Evolutionary conservation across 257 asterid genomes (phyloP), one percentile per base, ranked within the genome.

Genomic region (Jaltomata sinuosa): DNA sequence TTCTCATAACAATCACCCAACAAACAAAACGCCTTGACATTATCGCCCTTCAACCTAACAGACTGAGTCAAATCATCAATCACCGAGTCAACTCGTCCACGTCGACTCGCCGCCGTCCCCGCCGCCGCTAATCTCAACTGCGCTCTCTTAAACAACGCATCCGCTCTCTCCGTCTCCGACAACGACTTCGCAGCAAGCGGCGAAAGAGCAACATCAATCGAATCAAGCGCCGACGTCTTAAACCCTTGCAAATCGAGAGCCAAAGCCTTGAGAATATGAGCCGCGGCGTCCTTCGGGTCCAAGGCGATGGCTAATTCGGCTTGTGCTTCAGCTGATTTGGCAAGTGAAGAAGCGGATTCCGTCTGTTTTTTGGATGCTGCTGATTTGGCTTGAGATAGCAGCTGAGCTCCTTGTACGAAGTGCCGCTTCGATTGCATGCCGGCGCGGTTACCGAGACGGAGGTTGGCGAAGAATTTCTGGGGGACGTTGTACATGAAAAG

Each of bases 391-490:
- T 87, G 90, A 50, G 92, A 82, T 36, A 93, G 88, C 85, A 93
- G 91, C 89, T 92, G 95, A 11, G 98, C 97, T 85, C 94, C 97
- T 74, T 29, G 81, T 47, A 94, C 90, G 87, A 93, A 93, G 87
- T 93, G 97, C 85, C 97, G 97, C 91, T 87, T 90, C 89, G 97
- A 86, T 83, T 92, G 89, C 81, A 86, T 77, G 31, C 88, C 64
- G 87, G 92, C 67, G 54, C 86, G 86, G 87, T 84, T 77, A 3
- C 86, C 71, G 87, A 89, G 84, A 0, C 91, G 93, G 25, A 94
- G 91, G 83, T 92, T 91, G 80, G 93, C 42, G 90, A 90, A 74
- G 90, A 86, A 88, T 21, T 88, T 88, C 67, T 93, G 97, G 38
- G 95, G 95, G 77, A 90, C 79, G 81, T 88, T 85, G 83, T 88